Evolutionary conservation across 345 rosid species (phyloP).

Genomic region (Brassica incana): DNA sequence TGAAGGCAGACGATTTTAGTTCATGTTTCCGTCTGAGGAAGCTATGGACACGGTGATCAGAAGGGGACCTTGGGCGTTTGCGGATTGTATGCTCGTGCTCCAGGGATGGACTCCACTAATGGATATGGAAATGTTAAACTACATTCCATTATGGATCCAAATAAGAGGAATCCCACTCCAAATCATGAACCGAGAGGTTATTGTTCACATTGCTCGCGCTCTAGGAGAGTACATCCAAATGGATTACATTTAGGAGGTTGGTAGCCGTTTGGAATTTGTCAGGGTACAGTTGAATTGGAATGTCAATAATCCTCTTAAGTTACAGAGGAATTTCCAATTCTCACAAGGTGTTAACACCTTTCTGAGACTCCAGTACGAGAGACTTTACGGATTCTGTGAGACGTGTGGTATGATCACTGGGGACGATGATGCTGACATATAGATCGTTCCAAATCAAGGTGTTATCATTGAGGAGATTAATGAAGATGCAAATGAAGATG

Average conservation of each 20-base stretch:
- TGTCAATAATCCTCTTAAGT: neutral
- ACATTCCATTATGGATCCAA: no score
- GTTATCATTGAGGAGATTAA: neutral
- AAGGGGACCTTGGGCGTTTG: neutral
- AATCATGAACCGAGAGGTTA: no score
- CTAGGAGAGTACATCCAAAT: no score
- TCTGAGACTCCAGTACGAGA: neutral
- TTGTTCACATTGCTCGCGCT: no score
- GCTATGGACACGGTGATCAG: neutral
- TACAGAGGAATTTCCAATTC: neutral
- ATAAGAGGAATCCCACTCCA: no score
- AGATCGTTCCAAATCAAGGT: neutral
- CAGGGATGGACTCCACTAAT: neutral
- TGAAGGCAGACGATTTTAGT: neutral
- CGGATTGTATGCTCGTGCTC: neutral
- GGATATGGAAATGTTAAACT: neutral
- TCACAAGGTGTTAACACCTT: neutral
- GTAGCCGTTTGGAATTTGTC: no score
- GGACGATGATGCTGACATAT: neutral
- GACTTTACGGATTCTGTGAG: neutral
- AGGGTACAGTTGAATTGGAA: no score
- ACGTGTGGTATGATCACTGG: neutral
- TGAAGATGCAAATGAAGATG: neutral
- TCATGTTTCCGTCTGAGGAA: neutral
- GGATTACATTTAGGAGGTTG: no score